Conservation (phyloP, 495 filamentous ascomycete species). For the Penicillium canariense region DNA sequence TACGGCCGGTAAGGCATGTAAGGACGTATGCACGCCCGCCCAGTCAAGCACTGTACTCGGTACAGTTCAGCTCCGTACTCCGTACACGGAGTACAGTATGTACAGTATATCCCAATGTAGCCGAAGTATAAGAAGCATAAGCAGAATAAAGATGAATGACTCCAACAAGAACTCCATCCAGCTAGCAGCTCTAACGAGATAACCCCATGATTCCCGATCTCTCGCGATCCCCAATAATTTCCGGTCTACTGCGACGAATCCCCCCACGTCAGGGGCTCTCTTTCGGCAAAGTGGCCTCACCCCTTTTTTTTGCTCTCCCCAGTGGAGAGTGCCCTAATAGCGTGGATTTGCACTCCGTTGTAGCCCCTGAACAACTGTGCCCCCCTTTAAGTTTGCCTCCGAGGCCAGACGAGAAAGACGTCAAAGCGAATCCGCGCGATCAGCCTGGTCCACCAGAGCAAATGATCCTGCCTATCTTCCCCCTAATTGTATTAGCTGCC, state of each 20-base stretch:
- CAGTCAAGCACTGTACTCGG: no score
- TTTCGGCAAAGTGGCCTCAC: not conserved
- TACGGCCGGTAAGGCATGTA: not conserved
- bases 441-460: not conserved
- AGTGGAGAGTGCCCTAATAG: constrained; percentile 4
- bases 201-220: not conserved
- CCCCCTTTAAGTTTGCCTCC: not conserved
- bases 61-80: no score
- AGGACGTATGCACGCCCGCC: no score
- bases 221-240: not conserved
- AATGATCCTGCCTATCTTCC: constrained; percentile 4
- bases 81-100: no score
- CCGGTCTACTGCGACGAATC: not conserved
- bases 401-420: not conserved
- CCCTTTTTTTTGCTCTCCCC: not conserved
- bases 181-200: not conserved
- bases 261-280: constrained; percentile 3
- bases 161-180: not conserved
- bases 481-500: constrained; percentile 2
- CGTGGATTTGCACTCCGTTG: not conserved
- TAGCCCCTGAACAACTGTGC: not conserved
- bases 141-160: no score
- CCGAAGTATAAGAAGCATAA: no score
- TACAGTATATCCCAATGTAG: no score
- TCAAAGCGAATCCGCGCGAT: not conserved